phyloP scores from a whole-genome alignment of 2,329 filamentous ascomycete species.

The Leptodontidium sp. region DNA sequence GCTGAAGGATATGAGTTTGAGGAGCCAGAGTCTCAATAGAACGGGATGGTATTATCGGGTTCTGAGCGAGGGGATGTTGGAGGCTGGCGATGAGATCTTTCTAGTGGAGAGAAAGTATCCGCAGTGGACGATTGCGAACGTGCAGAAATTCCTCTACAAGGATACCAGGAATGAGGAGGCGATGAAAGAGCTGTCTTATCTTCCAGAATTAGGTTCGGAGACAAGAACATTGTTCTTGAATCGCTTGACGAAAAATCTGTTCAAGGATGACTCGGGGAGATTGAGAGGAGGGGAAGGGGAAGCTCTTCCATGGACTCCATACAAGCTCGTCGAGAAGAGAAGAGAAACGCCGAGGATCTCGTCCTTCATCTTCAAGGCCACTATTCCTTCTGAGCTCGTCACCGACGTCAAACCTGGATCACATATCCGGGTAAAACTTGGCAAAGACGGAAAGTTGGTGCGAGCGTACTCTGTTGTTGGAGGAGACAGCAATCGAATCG shows the following conservation, averaged over 20 bases:
- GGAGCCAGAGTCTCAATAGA: constrained; percentile 61
- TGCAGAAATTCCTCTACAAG: constrained; percentile 68
- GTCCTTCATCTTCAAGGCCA: constrained; percentile 60
- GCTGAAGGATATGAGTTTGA: constrained; percentile 66
- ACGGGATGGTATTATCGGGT: constrained; percentile 73
- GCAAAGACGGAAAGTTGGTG: constrained; percentile 55
- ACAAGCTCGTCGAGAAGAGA: constrained; percentile 55
- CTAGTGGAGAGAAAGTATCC: constrained; percentile 63
- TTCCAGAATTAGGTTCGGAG: constrained; percentile 30
- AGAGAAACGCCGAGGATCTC: constrained; percentile 58
- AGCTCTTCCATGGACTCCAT: constrained; percentile 44
- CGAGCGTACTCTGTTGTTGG: constrained; percentile 66
- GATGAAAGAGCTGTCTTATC: constrained; percentile 28
- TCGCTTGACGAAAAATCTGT: constrained; percentile 6
- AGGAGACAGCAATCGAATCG: constrained; percentile 48
- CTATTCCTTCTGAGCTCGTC: constrained; percentile 46
- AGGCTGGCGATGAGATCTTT: constrained; percentile 62
- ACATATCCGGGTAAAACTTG: constrained; percentile 64
- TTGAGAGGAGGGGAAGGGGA: constrained; percentile 17
- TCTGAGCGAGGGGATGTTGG: constrained; percentile 59
- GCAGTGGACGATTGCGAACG: constrained; percentile 65
- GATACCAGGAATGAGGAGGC: constrained; percentile 49
- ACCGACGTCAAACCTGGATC: constrained; percentile 51
- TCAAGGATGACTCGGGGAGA: constrained; percentile 2
- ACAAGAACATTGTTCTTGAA: constrained; percentile 20